Percentiles rank a stretch among this genome's conserved stretches.
phyloP scores from a whole-genome alignment of 2,329 filamentous ascomycete species.

The Calonectria henricotiae region DNA sequence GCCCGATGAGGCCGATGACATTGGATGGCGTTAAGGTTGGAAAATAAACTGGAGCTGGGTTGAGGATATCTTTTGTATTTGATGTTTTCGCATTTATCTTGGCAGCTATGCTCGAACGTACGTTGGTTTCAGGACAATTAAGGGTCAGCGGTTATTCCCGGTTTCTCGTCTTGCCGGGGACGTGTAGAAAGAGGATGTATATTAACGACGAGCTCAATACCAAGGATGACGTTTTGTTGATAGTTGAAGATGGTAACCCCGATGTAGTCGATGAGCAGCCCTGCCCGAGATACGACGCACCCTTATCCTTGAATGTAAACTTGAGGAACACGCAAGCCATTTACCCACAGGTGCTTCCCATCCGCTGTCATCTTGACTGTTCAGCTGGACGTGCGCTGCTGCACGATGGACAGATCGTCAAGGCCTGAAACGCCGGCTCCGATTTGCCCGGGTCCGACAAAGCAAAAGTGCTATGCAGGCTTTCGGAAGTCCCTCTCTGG shows the following conservation, averaged over 20 bases:
- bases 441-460: constrained; percentile 28
- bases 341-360: not conserved
- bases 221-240: constrained; percentile 25
- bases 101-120: constrained; percentile 39
- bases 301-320: not conserved
- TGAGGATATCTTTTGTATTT: constrained; percentile 39
- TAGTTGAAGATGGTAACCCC: constrained; percentile 4
- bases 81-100: constrained; percentile 37
- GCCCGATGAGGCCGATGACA: constrained; percentile 63
- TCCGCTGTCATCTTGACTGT: not conserved
- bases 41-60: constrained; percentile 48
- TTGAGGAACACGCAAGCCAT: not conserved
- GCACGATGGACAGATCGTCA: not conserved
- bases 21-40: constrained; percentile 52
- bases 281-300: not conserved
- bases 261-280: not conserved
- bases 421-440: constrained; percentile 6
- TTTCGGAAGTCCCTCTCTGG: constrained; percentile 2
- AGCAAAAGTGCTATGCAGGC: constrained; percentile 5
- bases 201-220: constrained; percentile 37
- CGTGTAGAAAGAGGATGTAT: constrained; percentile 30
- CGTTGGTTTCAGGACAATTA: constrained; percentile 26
- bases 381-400: constrained; percentile 1
- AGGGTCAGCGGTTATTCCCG: constrained; percentile 11
- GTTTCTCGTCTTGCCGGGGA: constrained; percentile 21